These are phyloP conservation scores for Cytospora leucostoma DNA, from an alignment of 2,329 filamentous ascomycete species.

Conservation along the genomic window DNA sequence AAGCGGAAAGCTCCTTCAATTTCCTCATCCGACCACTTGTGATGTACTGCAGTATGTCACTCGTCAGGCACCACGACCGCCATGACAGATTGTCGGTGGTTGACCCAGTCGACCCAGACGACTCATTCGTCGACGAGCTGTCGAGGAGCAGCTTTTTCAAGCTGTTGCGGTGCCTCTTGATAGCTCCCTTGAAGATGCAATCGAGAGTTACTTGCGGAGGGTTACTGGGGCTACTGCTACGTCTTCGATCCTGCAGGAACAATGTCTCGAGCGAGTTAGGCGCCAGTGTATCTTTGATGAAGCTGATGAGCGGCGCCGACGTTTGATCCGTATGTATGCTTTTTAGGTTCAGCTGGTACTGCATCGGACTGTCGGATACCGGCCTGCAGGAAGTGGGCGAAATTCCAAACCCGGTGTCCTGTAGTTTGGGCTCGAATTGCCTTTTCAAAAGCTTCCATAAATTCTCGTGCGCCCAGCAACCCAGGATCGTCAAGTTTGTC, in stretches of 20 bases:
- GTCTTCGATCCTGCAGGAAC: constrained; percentile 69
- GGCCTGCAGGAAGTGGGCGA: constrained; percentile 32
- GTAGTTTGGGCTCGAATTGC: constrained; percentile 54
- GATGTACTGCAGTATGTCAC: constrained; percentile 70
- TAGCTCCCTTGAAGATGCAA: constrained; percentile 67
- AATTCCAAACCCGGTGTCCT: constrained; percentile 34
- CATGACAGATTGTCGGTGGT: constrained; percentile 50
- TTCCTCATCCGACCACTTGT: constrained; percentile 75
- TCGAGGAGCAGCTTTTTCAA: constrained; percentile 75
- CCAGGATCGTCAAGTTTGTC: constrained; percentile 71
- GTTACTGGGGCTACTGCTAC: constrained; percentile 41
- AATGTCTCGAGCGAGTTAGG: constrained; percentile 79
- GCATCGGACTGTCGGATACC: constrained; percentile 40
- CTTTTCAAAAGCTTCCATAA: constrained; percentile 73
- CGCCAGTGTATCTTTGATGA: constrained; percentile 74
- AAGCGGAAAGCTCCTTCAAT: constrained; percentile 70
- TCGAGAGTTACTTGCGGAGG: constrained; percentile 62
- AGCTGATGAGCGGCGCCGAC: constrained; percentile 67
- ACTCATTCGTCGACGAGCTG: constrained; percentile 58
- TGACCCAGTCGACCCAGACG: constrained; percentile 33
- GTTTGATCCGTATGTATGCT: constrained; percentile 75
- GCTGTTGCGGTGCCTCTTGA: constrained; percentile 71
- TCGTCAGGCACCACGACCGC: constrained; percentile 70
- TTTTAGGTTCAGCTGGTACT: constrained; percentile 68
- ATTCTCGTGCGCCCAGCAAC: constrained; percentile 71